Percentiles rank a stretch among this genome's conserved stretches.
Evolutionary conservation across 225 moss, liverwort and hornwort genomes (phyloP).

Genomic region (Antitrichia curtipendula): DNA sequence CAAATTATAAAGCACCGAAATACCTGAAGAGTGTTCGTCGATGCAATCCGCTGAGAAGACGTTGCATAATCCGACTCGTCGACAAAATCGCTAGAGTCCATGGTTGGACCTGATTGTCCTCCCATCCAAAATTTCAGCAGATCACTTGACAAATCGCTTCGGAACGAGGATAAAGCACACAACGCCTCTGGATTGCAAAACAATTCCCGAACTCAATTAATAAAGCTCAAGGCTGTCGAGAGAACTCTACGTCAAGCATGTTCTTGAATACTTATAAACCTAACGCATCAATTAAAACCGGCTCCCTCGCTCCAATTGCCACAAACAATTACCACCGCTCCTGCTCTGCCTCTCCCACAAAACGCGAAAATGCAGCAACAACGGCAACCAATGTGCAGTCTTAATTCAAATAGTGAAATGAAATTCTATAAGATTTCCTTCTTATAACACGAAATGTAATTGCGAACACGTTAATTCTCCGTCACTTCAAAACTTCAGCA

Average conservation of each 20-base stretch:
- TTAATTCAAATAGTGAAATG: not conserved
- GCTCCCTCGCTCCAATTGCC: not conserved
- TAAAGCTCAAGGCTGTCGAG: not conserved
- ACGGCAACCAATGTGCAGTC: not conserved
- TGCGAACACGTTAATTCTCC: not conserved
- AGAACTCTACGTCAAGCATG: not conserved
- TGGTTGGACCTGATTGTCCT: conserved; percentile 45
- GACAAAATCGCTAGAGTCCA: conserved; percentile 35
- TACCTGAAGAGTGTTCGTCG: conserved; percentile 13
- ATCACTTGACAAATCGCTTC: not conserved
- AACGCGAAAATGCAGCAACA: not conserved
- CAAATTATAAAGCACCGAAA: not conserved
- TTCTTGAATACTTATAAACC: not conserved
- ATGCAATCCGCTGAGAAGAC: not conserved
- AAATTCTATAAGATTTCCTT: not conserved
- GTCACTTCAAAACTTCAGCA: not conserved
- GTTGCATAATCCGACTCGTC: conserved; percentile 27
- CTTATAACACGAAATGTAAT: not conserved
- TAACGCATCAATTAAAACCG: not conserved
- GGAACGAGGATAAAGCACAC: not conserved
- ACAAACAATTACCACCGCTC: not conserved
- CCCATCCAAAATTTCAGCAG: conserved; percentile 22
- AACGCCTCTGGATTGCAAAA: not conserved
- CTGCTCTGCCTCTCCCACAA: not conserved
- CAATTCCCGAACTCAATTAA: not conserved